phyloP scores from a whole-genome alignment of 345 rosid species.

The Hibiscus tridactylites region DNA sequence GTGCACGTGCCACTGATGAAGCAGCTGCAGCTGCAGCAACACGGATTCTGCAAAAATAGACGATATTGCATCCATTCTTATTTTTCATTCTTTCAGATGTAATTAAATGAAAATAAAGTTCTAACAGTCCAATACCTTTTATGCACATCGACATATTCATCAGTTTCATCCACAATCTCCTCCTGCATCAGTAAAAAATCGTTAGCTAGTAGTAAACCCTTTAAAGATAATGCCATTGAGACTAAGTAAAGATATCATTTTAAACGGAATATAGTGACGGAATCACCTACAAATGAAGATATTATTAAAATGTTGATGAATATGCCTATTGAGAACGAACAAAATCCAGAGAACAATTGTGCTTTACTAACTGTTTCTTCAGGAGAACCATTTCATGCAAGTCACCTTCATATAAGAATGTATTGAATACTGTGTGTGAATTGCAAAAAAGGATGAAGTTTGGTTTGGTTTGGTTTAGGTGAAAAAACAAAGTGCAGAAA shows the following conservation, averaged over 20 bases:
- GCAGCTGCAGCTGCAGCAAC: constrained; percentile 98
- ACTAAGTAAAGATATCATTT: background rate
- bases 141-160: constrained; percentile 93
- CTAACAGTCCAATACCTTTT: constrained; percentile 42
- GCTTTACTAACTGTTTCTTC: background rate
- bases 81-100: background rate
- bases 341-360: background rate
- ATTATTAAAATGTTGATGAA: background rate
- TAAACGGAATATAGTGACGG: background rate
- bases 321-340: background rate
- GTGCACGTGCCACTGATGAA: constrained; percentile 75
- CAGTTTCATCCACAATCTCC: constrained; percentile 98
- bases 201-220: background rate
- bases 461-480: background rate
- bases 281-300: background rate
- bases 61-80: background rate
- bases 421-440: background rate
- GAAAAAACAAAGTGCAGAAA: background rate
- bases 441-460: background rate
- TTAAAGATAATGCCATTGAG: background rate
- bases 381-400: background rate
- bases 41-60: constrained; percentile 56
- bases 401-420: background rate
- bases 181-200: constrained; percentile 38
- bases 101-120: background rate